phyloP scores from a whole-genome alignment of 1,139 yeast genomes.

The Debaryomyces psychrophilus region DNA sequence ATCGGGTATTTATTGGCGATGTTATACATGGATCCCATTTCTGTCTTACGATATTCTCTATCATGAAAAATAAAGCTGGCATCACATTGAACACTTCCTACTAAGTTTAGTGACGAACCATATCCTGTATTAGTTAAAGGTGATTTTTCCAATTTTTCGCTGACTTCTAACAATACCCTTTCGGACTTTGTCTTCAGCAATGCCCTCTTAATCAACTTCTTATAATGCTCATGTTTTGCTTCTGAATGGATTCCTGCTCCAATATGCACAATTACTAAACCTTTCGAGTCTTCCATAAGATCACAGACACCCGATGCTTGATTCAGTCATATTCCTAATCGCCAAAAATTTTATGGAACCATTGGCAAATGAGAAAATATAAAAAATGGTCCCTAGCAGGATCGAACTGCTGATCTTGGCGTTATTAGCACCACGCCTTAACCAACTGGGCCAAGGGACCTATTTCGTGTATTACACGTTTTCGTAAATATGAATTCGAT shows the following conservation, averaged over 20 bases:
- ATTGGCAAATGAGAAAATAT: slow-evolving; percentile 10
- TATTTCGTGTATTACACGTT: slow-evolving; percentile 5
- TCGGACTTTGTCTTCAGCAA: slow-evolving; percentile 14
- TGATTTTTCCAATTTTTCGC: slow-evolving; percentile 45
- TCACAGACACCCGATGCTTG: not conserved
- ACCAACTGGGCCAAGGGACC: slow-evolving; percentile 92
- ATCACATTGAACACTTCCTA: slow-evolving; percentile 58
- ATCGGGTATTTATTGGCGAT: slow-evolving; percentile 30
- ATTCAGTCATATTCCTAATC: not conserved
- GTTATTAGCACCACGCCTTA: slow-evolving; percentile 90
- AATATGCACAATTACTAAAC: slow-evolving; percentile 32
- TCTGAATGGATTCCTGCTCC: slow-evolving; percentile 45
- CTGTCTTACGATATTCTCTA: slow-evolving; percentile 3
- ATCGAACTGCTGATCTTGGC: slow-evolving; percentile 86
- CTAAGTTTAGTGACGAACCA: slow-evolving; percentile 53
- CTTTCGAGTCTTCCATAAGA: not conserved
- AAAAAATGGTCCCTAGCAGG: slow-evolving; percentile 75
- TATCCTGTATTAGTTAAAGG: slow-evolving; percentile 57
- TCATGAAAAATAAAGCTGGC: slow-evolving; percentile 35
- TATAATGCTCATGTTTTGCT: slow-evolving; percentile 22
- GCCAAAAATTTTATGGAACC: not conserved
- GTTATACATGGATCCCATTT: slow-evolving; percentile 28
- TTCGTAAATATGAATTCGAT: not conserved
- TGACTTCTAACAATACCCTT: slow-evolving; percentile 18
- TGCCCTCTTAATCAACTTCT: slow-evolving; percentile 26